Conservation (phyloP, 2,329 filamentous ascomycete genomes). For the Stemphylium lycopersici region DNA sequence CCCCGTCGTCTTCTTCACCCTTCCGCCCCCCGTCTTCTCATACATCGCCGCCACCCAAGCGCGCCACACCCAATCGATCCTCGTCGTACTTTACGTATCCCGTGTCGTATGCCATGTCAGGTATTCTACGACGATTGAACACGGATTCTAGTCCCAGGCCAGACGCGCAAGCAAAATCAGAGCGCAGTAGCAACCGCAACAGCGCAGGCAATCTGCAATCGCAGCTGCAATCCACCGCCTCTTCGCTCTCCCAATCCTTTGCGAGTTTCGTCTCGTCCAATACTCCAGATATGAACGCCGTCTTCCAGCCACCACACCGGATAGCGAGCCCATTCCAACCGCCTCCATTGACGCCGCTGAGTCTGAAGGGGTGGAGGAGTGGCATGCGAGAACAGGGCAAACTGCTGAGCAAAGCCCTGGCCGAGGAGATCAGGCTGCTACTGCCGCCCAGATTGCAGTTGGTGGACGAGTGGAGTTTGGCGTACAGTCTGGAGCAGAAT, state of each 20-base stretch:
- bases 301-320: constrained; percentile 67
- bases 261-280: constrained; percentile 46
- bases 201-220: constrained; percentile 21
- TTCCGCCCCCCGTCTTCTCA: constrained; percentile 15
- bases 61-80: constrained; percentile 30
- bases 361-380: constrained; percentile 69
- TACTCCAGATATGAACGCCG: constrained; percentile 57
- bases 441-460: constrained; percentile 87
- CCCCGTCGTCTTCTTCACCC: constrained; percentile 21
- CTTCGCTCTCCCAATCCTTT: constrained; percentile 37
- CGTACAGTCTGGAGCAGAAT: constrained; percentile 90
- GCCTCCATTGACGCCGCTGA: constrained; percentile 83
- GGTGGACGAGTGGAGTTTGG: constrained; percentile 81
- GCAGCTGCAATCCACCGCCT: constrained; percentile 30
- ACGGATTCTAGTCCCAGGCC: constrained; percentile 46
- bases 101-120: constrained; percentile 55
- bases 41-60: constrained; percentile 13
- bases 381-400: constrained; percentile 66
- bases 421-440: constrained; percentile 91
- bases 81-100: constrained; percentile 58
- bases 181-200: constrained; percentile 13
- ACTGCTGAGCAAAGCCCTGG: constrained; percentile 74
- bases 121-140: constrained; percentile 55
- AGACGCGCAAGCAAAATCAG: constrained; percentile 15
- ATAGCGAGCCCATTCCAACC: constrained; percentile 81